Evolutionary conservation across 108 stramenopile genomes (phyloP).

Genomic region (Seminavis robusta): DNA sequence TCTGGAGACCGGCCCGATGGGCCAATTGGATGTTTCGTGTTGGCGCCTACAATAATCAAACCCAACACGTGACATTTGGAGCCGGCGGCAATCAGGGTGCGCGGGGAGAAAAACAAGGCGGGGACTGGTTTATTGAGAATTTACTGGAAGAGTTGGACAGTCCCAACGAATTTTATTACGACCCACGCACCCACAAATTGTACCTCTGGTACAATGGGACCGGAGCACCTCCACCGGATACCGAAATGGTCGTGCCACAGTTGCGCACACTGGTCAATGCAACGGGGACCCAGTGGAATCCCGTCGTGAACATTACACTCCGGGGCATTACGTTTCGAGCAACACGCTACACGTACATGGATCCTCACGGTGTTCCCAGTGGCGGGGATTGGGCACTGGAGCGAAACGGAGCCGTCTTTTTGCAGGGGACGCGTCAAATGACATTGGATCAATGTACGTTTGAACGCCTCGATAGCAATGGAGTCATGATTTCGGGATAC

Average conservation of each 20-base stretch:
- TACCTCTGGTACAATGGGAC: not conserved
- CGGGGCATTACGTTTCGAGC: conserved; percentile 5
- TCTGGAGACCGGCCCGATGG: not conserved
- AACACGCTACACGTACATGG: conserved; percentile 19
- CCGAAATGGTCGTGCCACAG: conserved; percentile 2
- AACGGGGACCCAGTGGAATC: not conserved
- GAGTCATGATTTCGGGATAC: conserved; percentile 6
- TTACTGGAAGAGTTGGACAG: conserved; percentile 17
- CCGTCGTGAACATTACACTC: not conserved
- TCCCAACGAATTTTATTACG: conserved; percentile 23
- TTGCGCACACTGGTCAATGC: conserved; percentile 13
- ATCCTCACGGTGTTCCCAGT: conserved; percentile 11
- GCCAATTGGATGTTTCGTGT: not conserved
- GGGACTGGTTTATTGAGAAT: conserved; percentile 11
- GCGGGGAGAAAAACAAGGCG: not conserved
- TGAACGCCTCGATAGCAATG: conserved; percentile 20
- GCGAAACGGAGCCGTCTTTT: conserved; percentile 18
- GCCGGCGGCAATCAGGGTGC: not conserved
- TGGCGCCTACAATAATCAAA: not conserved
- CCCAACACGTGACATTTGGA: not conserved
- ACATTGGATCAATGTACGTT: not conserved
- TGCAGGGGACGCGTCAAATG: conserved; percentile 2
- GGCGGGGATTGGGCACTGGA: conserved; percentile 41
- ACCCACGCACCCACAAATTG: not conserved
- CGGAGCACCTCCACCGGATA: not conserved